Conservation (phyloP, 2,329 filamentous ascomycete genomes). For the Davidsoniella neocaledoniae region DNA sequence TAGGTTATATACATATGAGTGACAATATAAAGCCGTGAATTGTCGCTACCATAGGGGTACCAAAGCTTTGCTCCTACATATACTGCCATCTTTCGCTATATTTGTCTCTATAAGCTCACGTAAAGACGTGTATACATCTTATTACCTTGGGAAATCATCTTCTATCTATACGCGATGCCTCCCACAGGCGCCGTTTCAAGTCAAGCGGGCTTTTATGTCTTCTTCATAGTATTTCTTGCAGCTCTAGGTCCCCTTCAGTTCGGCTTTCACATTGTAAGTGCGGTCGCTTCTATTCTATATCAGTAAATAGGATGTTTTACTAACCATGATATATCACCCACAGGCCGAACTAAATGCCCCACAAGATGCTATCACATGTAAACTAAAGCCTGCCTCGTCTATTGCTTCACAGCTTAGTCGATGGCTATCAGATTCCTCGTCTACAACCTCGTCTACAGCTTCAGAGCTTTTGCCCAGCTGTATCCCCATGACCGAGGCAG, state of each 20-base stretch:
- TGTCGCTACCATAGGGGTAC: background rate
- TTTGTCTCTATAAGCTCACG: background rate
- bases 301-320: background rate
- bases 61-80: background rate
- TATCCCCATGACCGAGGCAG: constrained; percentile 67
- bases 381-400: constrained; percentile 29
- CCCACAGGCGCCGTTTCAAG: background rate
- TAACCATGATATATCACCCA: background rate
- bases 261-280: constrained; percentile 70
- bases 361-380: constrained; percentile 82
- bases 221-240: constrained; percentile 57
- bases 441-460: constrained; percentile 1
- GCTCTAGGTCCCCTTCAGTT: constrained; percentile 86
- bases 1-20: background rate
- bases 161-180: too few species aligned
- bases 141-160: too few species aligned
- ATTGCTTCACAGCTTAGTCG: constrained; percentile 17
- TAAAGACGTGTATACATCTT: background rate
- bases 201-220: constrained; percentile 40
- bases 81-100: background rate
- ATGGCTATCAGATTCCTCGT: constrained; percentile 17
- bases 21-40: background rate
- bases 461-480: constrained; percentile 44
- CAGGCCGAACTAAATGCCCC: constrained; percentile 91
- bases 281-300: background rate